Conservation (phyloP, 1,284 basidiomycete species). For the Cryptococcus neoformans region DNA sequence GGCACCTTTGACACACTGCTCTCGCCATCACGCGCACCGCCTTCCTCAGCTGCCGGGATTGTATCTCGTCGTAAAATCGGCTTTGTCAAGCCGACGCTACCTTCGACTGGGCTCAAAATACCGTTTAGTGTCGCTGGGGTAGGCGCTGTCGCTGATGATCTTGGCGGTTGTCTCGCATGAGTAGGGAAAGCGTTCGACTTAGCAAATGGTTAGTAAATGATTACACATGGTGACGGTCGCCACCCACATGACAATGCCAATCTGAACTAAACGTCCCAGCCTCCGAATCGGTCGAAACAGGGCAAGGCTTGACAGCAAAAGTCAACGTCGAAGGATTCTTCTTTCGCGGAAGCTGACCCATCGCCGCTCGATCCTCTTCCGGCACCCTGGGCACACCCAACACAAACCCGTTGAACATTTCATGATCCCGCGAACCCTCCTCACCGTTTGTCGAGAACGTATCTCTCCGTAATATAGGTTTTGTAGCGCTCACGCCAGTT, state of each 20-base stretch:
- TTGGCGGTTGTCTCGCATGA: background rate
- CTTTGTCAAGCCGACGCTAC: background rate
- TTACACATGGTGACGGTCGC: conserved; percentile 6
- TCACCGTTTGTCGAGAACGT: conserved; percentile 13
- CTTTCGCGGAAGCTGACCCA: conserved; percentile 1
- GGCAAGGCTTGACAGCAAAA: conserved; percentile 11
- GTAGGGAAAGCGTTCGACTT: background rate
- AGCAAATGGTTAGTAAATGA: conserved; percentile 7
- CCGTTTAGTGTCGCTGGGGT: background rate
- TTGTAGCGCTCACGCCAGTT: background rate
- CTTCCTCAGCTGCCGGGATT: conserved; percentile 11
- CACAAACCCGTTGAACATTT: conserved; percentile 6
- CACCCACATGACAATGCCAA: background rate
- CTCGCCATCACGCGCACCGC: conserved; percentile 6
- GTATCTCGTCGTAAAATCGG: conserved; percentile 12
- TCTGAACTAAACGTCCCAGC: conserved; percentile 11
- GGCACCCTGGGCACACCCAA: conserved; percentile 7
- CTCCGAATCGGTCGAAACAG: conserved; percentile 14
- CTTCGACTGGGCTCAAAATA: background rate
- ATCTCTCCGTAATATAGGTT: conserved; percentile 13
- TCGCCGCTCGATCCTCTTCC: background rate
- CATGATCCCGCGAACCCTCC: conserved; percentile 7
- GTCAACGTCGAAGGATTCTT: conserved; percentile 12
- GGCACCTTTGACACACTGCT: conserved; percentile 1
- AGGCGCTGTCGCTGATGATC: background rate